A percentile compares a stretch with the other conserved stretches of the same genome.
Conservation (phyloP, 2,329 filamentous ascomycete genomes). For the Mollisiaceae sp. region DNA sequence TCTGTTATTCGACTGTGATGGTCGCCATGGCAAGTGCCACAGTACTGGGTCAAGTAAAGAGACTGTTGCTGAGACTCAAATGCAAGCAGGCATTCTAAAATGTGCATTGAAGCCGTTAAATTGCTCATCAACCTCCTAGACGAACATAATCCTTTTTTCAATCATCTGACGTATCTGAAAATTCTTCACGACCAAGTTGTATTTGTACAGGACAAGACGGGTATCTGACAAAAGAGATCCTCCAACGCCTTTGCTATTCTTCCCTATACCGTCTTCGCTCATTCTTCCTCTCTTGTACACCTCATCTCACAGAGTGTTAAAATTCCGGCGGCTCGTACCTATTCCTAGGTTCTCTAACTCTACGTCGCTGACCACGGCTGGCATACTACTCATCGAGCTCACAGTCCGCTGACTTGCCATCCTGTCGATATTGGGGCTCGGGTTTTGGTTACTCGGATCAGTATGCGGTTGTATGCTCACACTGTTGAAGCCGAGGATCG, state of each 20-base stretch:
- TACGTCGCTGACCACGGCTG: conserved; percentile 30
- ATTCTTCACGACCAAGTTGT: conserved; percentile 1
- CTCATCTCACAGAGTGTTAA: not conserved
- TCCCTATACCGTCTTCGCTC: not conserved
- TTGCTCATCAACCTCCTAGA: too few relatives aligned
- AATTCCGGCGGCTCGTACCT: conserved; percentile 12
- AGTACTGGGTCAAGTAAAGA: not conserved
- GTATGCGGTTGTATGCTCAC: conserved; percentile 4
- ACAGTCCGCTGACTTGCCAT: conserved; percentile 32
- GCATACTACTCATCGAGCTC: conserved; percentile 29
- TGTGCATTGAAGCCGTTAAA: too few relatives aligned
- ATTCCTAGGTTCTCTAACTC: conserved; percentile 36
- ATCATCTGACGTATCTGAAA: too few relatives aligned
- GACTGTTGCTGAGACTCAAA: not conserved
- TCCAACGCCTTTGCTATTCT: conserved; percentile 3
- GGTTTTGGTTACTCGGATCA: not conserved
- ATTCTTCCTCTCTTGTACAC: not conserved
- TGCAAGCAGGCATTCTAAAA: too few relatives aligned
- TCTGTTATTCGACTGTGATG: not conserved
- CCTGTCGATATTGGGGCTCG: conserved; percentile 18
- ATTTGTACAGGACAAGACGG: conserved; percentile 4
- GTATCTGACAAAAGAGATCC: not conserved
- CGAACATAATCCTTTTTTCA: too few relatives aligned
- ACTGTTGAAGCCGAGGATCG: conserved; percentile 19
- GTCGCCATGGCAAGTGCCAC: not conserved